Evolutionary conservation across 768 basidiomycete species (phyloP).

Genomic region (Xerocomus potaroensis): DNA sequence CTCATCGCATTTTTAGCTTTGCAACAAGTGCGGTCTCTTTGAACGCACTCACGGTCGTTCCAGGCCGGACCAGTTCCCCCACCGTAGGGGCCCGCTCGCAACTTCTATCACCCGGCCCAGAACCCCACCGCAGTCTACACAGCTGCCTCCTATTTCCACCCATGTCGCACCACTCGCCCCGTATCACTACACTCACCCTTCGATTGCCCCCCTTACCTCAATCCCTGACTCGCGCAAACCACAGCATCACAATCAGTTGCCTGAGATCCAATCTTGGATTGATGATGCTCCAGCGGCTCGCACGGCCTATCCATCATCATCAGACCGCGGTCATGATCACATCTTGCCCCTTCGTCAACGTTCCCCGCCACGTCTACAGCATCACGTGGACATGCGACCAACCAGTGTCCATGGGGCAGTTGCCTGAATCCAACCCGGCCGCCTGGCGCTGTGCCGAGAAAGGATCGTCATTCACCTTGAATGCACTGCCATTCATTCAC

Average conservation of each 20-base stretch:
- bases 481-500: no score
- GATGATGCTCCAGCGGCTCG: constrained; percentile 28
- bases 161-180: constrained; percentile 39
- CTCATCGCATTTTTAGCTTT: constrained; percentile 31
- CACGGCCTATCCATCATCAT: constrained; percentile 25
- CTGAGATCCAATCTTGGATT: constrained; percentile 48
- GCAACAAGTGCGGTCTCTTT: constrained; percentile 72
- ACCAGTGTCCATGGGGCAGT: constrained; percentile 29
- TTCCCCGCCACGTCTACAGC: constrained; percentile 31
- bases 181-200: constrained; percentile 50
- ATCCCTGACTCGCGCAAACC: constrained; percentile 33
- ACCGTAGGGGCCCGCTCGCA: constrained; percentile 69
- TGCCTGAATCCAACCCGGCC: constrained; percentile 19
- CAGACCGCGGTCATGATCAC: constrained; percentile 31
- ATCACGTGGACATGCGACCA: constrained; percentile 33
- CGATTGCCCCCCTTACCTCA: constrained; percentile 43
- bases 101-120: constrained; percentile 43
- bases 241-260: constrained; percentile 37
- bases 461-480: no score
- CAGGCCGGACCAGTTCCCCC: constrained; percentile 76
- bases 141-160: constrained; percentile 43
- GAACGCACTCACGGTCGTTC: constrained; percentile 78
- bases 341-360: constrained; percentile 29
- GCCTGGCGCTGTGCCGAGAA: constrained; percentile 18
- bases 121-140: constrained; percentile 44